Base-by-base conservation (phyloP, 2,329 filamentous ascomycete genomes). In the Neofusicoccum ribis region DNA sequence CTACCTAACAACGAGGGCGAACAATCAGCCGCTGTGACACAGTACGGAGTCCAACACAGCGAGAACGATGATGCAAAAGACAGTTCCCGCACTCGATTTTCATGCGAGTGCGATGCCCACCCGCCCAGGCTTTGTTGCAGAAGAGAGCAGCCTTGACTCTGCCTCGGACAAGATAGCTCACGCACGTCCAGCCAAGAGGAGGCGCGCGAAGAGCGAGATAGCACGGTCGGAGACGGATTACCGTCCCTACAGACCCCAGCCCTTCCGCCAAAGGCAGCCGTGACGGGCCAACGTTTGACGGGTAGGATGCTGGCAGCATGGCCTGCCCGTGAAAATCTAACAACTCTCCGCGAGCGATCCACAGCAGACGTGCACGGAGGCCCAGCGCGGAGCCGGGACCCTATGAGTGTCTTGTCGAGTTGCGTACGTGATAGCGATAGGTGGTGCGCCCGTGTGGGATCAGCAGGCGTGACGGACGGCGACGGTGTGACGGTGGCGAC, bases 181-280 rank as follows among this genome's bases (percentile, higher is more conserved):
- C 37, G 27, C 51, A 5, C 20, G 15, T 15, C 20, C 51, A 14
- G 51, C 51, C 51, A 41, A 39, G 12, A 39, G 37, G 17, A 43
- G 3, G 36, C 36, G 11, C 12, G 17, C 12, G 9, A 12, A 37
- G 12, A 43, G 37, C 36, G 51, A 41, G 51, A 56, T 15, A 6
- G 27, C 51, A 56, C 36, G 12, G 17, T 3, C 17, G 51, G 36
- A 4, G 17, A 41, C 34, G 17, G n/a, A 5, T 20, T 4, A 5
- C 4, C 14, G 17, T 41, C 51, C 51, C 37, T 27, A 27, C 51
- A 56, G 51, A 41, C 51, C 20, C 51, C 51, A 56, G 51, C n/a
- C 36, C 51, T 56, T 56, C 47, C 50, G 17, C 51, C 51, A 56
- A 56, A 43, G 51, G 51, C 17, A 56, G 36, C 51, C 51, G 36